Percentiles rank a stretch among this genome's conserved stretches.
Conservation (phyloP, 805 yeast species). For the Hemisphaericaspora nanyangensis region DNA sequence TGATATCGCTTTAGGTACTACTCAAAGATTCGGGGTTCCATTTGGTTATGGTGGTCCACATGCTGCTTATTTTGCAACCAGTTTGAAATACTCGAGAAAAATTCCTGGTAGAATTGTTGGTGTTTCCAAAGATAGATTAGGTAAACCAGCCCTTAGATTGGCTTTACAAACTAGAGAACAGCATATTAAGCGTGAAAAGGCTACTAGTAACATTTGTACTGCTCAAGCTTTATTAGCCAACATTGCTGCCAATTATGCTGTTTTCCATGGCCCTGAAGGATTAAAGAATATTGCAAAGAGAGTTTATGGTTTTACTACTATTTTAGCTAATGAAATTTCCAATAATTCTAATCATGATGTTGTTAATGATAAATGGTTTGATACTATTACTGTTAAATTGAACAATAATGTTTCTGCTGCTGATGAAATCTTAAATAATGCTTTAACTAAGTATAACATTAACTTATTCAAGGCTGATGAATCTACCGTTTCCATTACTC, state of each 20-base stretch:
- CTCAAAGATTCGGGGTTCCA: conserved; percentile 97
- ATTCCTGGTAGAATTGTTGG: conserved; percentile 97
- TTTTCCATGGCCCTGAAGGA: conserved; percentile 93
- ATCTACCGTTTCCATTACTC: conserved; percentile 62
- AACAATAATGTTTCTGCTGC: conserved; percentile 40
- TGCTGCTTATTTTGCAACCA: conserved; percentile 93
- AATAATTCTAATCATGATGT: conserved; percentile 40
- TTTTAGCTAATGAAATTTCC: conserved; percentile 59
- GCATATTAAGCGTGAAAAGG: conserved; percentile 95
- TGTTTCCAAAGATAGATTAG: conserved; percentile 85
- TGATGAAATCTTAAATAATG: conserved; percentile 51
- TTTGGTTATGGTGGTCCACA: conserved; percentile 99
- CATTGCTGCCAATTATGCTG: conserved; percentile 92
- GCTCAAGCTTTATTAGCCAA: conserved; percentile 96
- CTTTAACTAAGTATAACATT: conserved; percentile 60
- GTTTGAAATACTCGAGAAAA: conserved; percentile 76
- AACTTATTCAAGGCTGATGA: conserved; percentile 69
- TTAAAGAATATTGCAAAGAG: conserved; percentile 72
- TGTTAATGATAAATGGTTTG: conserved; percentile 69
- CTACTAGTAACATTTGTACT: conserved; percentile 96
- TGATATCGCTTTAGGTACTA: conserved; percentile 86
- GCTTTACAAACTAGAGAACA: conserved; percentile 98
- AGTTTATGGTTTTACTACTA: conserved; percentile 67
- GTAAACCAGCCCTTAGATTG: conserved; percentile 82
- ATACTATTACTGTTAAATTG: conserved; percentile 71